A percentile compares a stretch with the other conserved stretches of the same genome.
These are phyloP conservation scores for Monilinia aucupariae DNA, from an alignment of 2,329 filamentous ascomycete species.

Conservation along the genomic window DNA sequence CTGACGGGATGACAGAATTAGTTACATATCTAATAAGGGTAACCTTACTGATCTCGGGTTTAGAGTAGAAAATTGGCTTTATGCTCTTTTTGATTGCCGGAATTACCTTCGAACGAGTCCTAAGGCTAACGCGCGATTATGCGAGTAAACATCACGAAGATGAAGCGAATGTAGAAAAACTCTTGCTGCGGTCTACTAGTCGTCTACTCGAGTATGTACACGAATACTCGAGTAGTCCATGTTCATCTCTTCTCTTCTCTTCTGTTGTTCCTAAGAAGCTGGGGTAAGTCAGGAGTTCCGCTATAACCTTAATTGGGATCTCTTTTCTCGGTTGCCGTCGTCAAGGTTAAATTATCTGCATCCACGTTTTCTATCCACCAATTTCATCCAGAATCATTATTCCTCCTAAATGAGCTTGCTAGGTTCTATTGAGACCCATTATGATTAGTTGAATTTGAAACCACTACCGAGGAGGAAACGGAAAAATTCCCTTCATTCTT, in stretches of 20 bases:
- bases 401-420: background rate
- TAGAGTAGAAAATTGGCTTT: no score
- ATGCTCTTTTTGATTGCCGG: no score
- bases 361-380: conserved; percentile 6
- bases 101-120: no score
- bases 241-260: no score
- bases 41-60: no score
- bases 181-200: no score
- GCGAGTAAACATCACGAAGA: background rate
- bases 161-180: background rate
- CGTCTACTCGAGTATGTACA: no score
- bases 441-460: background rate
- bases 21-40: no score
- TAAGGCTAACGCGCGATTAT: no score
- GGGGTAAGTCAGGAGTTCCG: conserved; percentile 15
- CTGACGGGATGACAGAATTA: no score
- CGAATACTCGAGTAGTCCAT: no score
- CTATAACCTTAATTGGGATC: background rate
- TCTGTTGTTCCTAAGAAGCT: background rate
- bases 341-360: conserved; percentile 8
- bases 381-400: conserved; percentile 16
- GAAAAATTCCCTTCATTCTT: background rate
- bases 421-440: background rate
- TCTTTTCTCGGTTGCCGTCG: background rate
- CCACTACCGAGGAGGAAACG: background rate